Evolutionary conservation across 2,329 filamentous ascomycete species (phyloP), one percentile per base, ranked within the genome.

Genomic region (Colletotrichum sp.): DNA sequence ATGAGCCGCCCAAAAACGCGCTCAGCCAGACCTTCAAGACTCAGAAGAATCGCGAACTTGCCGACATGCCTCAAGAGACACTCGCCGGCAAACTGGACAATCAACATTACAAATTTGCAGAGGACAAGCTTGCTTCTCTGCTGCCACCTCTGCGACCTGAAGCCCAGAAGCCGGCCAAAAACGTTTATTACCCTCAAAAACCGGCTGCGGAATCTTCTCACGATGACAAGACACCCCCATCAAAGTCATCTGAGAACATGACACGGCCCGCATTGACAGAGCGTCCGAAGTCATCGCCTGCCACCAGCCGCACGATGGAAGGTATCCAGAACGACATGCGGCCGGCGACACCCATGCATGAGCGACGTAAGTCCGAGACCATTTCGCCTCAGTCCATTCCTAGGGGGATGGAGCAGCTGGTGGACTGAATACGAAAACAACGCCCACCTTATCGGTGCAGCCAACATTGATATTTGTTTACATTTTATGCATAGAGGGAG

Each of bases 311-410:
- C 16, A 36, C 63, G 6, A 51, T 66, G 16, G 62, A 58, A n/a
- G 54, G 33, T 8, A 57, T 54, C 57, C 66, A 65, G 16, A 59
- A 63, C 51, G 69, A 64, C 51, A 54, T 31, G 21, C 70, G 64
- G 24, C 75, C 73, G 16, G 34, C 47, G 11, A 76, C 74, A 8
- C 74, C 74, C 21, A 47, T 61, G 38, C 65, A 75, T 21, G 59
- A 66, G 18, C 69, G 74, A 27, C 38, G 65, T 29, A 61, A 43
- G 51, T 75, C 74, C 63, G 79, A 83, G 27, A 87, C 86, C 8
- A 86, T 88, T 47, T 87, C 86, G 31, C 86, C 87, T 8, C 82
- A 79, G 33, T 84, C 83, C 5, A 77, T 84, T 24, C 87, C 87
- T 6, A 80, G 80, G 18, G 82, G 81, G 34, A 83, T 88, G 83